Percentiles rank a stretch among this genome's conserved stretches.
Evolutionary conservation across 1,284 basidiomycete genomes (phyloP).

Genomic region (Tilletia caries): DNA sequence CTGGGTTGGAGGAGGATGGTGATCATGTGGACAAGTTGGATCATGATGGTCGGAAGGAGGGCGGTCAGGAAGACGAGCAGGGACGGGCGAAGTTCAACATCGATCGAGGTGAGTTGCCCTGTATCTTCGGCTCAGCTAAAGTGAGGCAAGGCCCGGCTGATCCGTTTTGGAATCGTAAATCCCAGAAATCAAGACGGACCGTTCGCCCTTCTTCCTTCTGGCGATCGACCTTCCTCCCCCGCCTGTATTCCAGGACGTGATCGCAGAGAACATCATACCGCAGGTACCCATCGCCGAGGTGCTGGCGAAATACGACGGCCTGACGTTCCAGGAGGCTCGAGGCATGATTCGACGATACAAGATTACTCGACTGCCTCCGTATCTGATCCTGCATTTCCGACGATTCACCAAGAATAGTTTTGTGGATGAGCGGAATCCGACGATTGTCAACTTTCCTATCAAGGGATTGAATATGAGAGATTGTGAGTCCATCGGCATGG

Average conservation of each 20-base stretch:
- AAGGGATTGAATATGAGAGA: conserved; percentile 84
- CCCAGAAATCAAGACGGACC: conserved; percentile 76
- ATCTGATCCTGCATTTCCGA: conserved; percentile 91
- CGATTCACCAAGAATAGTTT: conserved; percentile 98
- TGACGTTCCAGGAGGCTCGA: conserved; percentile 36
- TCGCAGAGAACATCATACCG: conserved; percentile 94
- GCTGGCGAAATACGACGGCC: conserved; percentile 91
- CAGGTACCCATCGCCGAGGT: conserved; percentile 89
- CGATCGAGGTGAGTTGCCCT: conserved; percentile 17
- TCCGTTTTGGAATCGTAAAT: background rate
- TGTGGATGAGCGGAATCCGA: conserved; percentile 97
- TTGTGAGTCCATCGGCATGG: background rate
- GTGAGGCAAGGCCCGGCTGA: background rate
- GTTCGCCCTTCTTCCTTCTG: conserved; percentile 89
- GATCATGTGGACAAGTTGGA: conserved; percentile 28
- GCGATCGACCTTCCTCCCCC: conserved; percentile 93
- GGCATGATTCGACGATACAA: conserved; percentile 68
- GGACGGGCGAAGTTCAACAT: conserved; percentile 43
- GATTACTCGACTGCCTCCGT: conserved; percentile 79
- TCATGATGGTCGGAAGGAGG: conserved; percentile 32
- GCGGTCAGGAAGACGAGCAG: conserved; percentile 40
- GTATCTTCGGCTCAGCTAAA: background rate
- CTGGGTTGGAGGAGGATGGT: conserved; percentile 28
- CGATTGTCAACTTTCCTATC: conserved; percentile 94
- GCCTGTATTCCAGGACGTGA: conserved; percentile 89